These are phyloP conservation scores for Cordyceps farinosa DNA, from an alignment of 2,329 filamentous ascomycete species.

Conservation along the genomic window DNA sequence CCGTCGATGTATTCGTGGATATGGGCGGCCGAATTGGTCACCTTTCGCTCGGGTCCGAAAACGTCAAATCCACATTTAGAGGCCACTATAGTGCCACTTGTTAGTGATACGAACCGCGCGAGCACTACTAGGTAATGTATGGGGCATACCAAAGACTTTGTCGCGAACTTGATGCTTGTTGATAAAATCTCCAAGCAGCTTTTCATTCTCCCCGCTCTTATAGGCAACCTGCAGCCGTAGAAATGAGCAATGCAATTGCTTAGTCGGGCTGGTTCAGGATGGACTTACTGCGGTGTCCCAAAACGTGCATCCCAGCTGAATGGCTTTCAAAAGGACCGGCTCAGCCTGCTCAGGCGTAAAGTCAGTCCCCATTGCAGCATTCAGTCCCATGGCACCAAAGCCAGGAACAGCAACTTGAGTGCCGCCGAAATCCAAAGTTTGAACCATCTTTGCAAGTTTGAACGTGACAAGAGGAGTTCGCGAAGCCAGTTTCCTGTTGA, in stretches of 20 bases:
- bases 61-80: background rate
- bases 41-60: background rate
- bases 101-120: background rate
- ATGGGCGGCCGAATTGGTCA: constrained; percentile 26
- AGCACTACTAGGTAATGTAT: too few species aligned
- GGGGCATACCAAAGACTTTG: constrained; percentile 42
- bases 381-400: too few species aligned
- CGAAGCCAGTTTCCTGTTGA: too few species aligned
- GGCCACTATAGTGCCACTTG: background rate
- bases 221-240: constrained; percentile 38
- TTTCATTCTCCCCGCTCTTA: constrained; percentile 45
- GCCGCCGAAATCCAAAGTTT: too few species aligned
- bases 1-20: constrained; percentile 47
- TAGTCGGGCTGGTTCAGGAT: background rate
- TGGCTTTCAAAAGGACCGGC: constrained; percentile 46
- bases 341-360: constrained; percentile 31
- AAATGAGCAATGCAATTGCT: background rate
- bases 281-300: constrained; percentile 37
- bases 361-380: too few species aligned
- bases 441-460: too few species aligned
- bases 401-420: too few species aligned
- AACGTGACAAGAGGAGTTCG: too few species aligned
- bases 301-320: constrained; percentile 43
- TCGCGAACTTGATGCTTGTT: constrained; percentile 47
- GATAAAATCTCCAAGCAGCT: constrained; percentile 48